These are phyloP conservation scores for Yamadazyma aaseri DNA, from an alignment of 1,139 yeast genomes.

Conservation along the genomic window DNA sequence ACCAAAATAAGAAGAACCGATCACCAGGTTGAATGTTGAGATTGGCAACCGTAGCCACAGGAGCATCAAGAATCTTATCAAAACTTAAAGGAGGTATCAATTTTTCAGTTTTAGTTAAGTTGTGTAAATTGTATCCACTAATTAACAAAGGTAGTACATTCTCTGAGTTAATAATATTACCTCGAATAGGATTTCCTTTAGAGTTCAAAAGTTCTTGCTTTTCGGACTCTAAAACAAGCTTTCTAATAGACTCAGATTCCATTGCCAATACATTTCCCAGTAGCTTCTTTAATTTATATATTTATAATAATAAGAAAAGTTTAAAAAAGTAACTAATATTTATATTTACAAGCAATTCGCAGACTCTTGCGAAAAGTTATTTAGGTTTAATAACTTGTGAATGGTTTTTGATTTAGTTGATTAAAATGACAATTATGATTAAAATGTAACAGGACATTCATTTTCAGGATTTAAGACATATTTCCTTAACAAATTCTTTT, in stretches of 20 bases:
- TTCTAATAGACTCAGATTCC: too few relatives aligned
- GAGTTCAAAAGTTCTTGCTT: conserved; percentile 12
- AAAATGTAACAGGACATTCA: conserved; percentile 30
- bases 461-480: conserved; percentile 37
- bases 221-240: too few relatives aligned
- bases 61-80: conserved; percentile 30
- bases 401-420: neutral
- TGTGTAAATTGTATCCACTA: conserved; percentile 13
- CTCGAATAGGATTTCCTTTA: conserved; percentile 8
- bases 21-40: conserved; percentile 48
- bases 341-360: too few relatives aligned
- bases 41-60: conserved; percentile 29
- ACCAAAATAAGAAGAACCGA: conserved; percentile 53
- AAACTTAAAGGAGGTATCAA: conserved; percentile 23
- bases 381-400: too few relatives aligned
- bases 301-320: too few relatives aligned
- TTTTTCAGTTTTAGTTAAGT: conserved; percentile 16
- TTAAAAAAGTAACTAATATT: too few relatives aligned
- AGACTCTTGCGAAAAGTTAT: too few relatives aligned
- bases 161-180: conserved; percentile 7
- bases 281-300: too few relatives aligned
- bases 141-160: conserved; percentile 12
- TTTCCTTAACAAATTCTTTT: conserved; percentile 43
- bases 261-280: too few relatives aligned
- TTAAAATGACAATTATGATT: neutral